These are phyloP conservation scores for Pelargonium nanum DNA, from an alignment of 345 rosid species.

Conservation along the genomic window DNA sequence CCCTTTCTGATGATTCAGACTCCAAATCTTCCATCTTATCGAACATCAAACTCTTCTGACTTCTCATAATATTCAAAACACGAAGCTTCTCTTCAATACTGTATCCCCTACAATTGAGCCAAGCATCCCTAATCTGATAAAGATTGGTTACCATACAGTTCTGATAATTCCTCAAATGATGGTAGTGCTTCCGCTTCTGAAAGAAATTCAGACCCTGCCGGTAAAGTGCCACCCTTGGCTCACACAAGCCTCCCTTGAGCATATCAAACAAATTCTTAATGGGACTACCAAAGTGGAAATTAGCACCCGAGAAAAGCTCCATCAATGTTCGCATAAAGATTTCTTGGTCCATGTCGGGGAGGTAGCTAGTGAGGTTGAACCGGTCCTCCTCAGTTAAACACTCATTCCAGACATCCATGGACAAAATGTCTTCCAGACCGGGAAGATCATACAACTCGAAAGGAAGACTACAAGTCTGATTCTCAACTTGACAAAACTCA, in stretches of 20 bases:
- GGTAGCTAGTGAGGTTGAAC: constrained; percentile 49
- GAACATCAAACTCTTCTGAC: constrained; percentile 69
- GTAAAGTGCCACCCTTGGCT: constrained; percentile 87
- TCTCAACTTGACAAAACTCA: constrained; percentile 83
- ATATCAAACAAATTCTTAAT: constrained; percentile 65
- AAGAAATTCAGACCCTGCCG: constrained; percentile 65
- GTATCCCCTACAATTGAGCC: constrained; percentile 71
- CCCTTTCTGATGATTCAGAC: constrained; percentile 52
- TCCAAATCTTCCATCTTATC: constrained; percentile 60
- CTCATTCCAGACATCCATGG: constrained; percentile 95
- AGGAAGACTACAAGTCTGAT: constrained; percentile 72
- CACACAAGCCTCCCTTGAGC: constrained; percentile 92
- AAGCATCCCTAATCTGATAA: constrained; percentile 83
- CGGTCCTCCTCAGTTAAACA: constrained; percentile 73
- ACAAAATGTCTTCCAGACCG: constrained; percentile 58
- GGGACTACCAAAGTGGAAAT: constrained; percentile 89
- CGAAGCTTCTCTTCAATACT: constrained; percentile 84
- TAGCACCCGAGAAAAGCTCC: constrained; percentile 64
- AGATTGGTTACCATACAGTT: constrained; percentile 64
- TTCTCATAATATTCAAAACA: constrained; percentile 68
- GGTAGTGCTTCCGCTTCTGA: constrained; percentile 65
- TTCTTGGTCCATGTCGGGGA: constrained; percentile 81
- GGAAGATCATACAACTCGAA: constrained; percentile 82
- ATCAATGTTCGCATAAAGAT: constrained; percentile 54
- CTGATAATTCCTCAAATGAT: constrained; percentile 72